Base-by-base conservation (phyloP, 768 basidiomycete species). In the Phanerochaete sordida region DNA sequence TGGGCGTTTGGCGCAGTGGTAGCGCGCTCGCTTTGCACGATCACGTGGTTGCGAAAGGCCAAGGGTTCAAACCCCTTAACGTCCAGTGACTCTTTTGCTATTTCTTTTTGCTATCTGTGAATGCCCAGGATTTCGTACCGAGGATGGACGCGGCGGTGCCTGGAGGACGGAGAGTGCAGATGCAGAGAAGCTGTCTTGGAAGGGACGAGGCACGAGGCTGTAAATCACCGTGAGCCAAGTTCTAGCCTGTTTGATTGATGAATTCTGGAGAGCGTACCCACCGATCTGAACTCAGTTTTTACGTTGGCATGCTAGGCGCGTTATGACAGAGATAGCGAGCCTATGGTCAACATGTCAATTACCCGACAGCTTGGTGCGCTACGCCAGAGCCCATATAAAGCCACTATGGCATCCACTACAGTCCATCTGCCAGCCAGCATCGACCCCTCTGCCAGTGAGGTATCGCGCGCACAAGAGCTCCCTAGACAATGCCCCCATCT, bases 201-300 rank as follows among this genome's bases (percentile, higher is more conserved):
- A 43, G 28, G 46, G 46, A 8, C 35, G 43, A 61, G 59, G 59
- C 51, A 61, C 59, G 54, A 56, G 57, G 60, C 53, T 48, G 53
- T 39, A 54, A 24, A 54, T 54, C 53, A 54, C 52, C 54, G 58
- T 52, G 39, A 19, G 8, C 39, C 28, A 50, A 37, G 52, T 63
- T 66, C 62, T 65, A 65, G 63, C 62, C 52, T 51, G 52, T 54
- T 56, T 69, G 68, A 69, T 69, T 63, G 63, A 69, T 69, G 65
- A 65, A 60, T 54, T 53, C 44, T 55, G 27, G 30, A 26, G 28
- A 16, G 60, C n/a, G n/a, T n/a, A 64, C 35, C 60, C 61, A 61
- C 62, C 59, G 58, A 59, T 59, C 58, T 43, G 54, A 47, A 59
- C 57, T 33, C 35, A 53, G 23, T 54, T 54, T 43, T 33, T 43